Evolutionary conservation across 2,329 filamentous ascomycete genomes (phyloP).

Genomic region (Sporothrix curviconia): DNA sequence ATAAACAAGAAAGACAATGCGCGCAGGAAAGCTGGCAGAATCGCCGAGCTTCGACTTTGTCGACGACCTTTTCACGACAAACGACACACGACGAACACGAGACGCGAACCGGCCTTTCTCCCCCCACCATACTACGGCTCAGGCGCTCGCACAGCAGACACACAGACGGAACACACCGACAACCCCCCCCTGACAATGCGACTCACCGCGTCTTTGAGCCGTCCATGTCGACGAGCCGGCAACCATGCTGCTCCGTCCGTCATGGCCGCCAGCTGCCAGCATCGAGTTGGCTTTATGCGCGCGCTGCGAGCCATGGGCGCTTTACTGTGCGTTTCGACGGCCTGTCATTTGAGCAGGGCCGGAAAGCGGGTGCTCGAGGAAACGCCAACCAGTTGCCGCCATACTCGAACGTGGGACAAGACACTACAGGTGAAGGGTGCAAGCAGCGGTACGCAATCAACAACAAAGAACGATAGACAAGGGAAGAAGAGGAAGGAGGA

Average conservation of each 20-base stretch:
- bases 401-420: slow-evolving; percentile 82
- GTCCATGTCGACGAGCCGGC: slow-evolving; percentile 60
- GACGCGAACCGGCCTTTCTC: background rate
- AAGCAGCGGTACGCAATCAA: too few species aligned
- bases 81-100: background rate
- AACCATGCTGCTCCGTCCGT: slow-evolving; percentile 54
- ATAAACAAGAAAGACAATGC: slow-evolving; percentile 17
- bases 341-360: slow-evolving; percentile 86
- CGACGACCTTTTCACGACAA: background rate
- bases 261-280: slow-evolving; percentile 67
- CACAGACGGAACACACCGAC: background rate
- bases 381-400: slow-evolving; percentile 89
- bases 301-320: slow-evolving; percentile 83
- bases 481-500: background rate
- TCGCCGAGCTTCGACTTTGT: background rate
- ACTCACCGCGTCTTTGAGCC: slow-evolving; percentile 61
- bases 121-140: too few species aligned
- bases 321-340: slow-evolving; percentile 88
- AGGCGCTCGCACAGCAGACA: too few species aligned
- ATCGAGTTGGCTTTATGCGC: slow-evolving; percentile 97
- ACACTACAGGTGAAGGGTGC: too few species aligned
- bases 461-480: background rate
- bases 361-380: slow-evolving; percentile 87
- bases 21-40: background rate
- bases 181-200: slow-evolving; percentile 34